Conservation (phyloP, 169 alveolate species). For the Babesia microti region DNA sequence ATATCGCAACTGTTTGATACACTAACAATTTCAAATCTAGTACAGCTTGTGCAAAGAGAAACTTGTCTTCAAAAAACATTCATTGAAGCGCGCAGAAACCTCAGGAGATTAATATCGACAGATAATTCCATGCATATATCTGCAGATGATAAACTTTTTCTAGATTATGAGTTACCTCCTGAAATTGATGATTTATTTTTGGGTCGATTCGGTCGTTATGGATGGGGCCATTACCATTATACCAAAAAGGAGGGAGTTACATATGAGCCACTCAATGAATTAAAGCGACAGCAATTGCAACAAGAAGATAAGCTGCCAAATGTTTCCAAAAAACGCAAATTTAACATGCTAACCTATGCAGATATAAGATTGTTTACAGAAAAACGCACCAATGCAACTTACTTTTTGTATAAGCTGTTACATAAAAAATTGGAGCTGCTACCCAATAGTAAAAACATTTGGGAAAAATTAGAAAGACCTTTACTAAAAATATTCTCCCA, state of each 20-base stretch:
- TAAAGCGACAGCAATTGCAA: neutral
- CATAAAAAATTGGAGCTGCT: slow-evolving; percentile 5
- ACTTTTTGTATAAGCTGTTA: slow-evolving; percentile 9
- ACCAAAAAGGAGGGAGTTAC: slow-evolving; percentile 6
- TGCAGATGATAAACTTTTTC: slow-evolving; percentile 1
- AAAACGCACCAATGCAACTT: neutral
- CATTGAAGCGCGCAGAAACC: slow-evolving; percentile 2
- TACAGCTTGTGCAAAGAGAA: slow-evolving; percentile 36
- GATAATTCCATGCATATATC: neutral
- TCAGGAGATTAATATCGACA: neutral
- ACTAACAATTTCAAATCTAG: slow-evolving; percentile 12
- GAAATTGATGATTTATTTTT: slow-evolving; percentile 22
- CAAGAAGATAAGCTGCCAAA: neutral
- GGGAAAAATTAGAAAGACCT: slow-evolving; percentile 21
- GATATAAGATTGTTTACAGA: neutral
- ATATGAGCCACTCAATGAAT: slow-evolving; percentile 1
- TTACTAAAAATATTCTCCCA: slow-evolving; percentile 20
- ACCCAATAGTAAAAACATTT: slow-evolving; percentile 10
- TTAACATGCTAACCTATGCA: neutral
- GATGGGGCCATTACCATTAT: slow-evolving; percentile 28
- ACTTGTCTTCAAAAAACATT: slow-evolving; percentile 25
- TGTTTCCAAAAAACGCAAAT: neutral
- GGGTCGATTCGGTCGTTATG: slow-evolving; percentile 15
- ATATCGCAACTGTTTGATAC: slow-evolving; percentile 19
- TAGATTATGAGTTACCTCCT: slow-evolving; percentile 9